These are phyloP conservation scores for Apiospora rasikravindrae DNA, from an alignment of 2,329 filamentous ascomycete species.

Conservation along the genomic window DNA sequence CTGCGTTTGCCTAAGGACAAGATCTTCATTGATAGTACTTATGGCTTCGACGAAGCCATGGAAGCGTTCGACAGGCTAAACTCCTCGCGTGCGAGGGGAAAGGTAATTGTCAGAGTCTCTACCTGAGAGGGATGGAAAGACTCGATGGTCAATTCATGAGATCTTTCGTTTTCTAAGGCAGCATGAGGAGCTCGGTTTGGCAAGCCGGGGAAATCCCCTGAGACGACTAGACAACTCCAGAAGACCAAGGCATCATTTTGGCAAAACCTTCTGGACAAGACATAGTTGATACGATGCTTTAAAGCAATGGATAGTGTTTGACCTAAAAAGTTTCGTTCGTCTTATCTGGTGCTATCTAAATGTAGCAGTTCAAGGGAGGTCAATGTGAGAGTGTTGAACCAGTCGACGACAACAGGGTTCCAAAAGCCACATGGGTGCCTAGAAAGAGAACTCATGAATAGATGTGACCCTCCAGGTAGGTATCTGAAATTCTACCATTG, in stretches of 20 bases:
- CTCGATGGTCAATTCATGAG: too few relatives aligned
- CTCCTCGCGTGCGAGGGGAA: slow-evolving; percentile 21
- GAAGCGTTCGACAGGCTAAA: slow-evolving; percentile 24
- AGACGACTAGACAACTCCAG: too few relatives aligned
- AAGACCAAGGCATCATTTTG: too few relatives aligned
- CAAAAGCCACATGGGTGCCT: neutral
- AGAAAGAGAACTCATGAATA: neutral
- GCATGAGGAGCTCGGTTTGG: too few relatives aligned
- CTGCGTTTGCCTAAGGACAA: neutral
- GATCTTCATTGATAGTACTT: slow-evolving; percentile 22
- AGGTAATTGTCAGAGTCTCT: slow-evolving; percentile 21
- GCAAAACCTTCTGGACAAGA: too few relatives aligned
- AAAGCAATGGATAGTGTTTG: neutral
- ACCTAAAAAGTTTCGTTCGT: neutral
- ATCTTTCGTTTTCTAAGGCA: too few relatives aligned
- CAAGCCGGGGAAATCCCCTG: too few relatives aligned
- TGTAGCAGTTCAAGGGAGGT: neutral
- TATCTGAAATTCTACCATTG: neutral
- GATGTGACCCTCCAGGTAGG: neutral
- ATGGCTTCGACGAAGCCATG: slow-evolving; percentile 21
- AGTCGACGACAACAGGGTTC: neutral
- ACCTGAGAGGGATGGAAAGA: neutral
- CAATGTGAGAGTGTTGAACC: neutral
- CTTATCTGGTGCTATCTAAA: neutral
- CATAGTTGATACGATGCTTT: too few relatives aligned